Conservation (phyloP, 257 asterid species). For the Thymus mandschuricus region DNA sequence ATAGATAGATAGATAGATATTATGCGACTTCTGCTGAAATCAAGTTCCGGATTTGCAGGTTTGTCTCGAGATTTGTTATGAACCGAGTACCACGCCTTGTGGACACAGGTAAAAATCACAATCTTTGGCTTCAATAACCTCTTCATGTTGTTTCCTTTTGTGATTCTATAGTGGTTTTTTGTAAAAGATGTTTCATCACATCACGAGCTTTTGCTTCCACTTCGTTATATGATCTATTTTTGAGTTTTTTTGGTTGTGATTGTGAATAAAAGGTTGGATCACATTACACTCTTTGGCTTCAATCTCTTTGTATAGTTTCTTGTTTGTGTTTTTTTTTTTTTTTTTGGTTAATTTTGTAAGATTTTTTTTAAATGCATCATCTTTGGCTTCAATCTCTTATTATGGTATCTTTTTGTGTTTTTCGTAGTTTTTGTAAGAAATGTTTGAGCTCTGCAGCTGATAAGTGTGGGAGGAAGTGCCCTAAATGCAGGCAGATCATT, state of each 20-base stretch:
- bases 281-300: not conserved
- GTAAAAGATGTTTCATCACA: no score
- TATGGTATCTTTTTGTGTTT: not conserved
- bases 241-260: no score
- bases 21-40: conserved; percentile 1
- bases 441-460: conserved; percentile 92
- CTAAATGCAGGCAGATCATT: conserved; percentile 93
- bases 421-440: conserved; percentile 74
- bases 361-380: no score
- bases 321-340: no score
- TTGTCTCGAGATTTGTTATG: conserved; percentile 90
- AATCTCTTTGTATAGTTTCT: not conserved
- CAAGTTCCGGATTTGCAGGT: conserved; percentile 54
- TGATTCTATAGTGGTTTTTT: no score
- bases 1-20: not conserved
- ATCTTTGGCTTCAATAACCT: not conserved
- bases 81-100: conserved; percentile 97
- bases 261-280: not conserved
- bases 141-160: not conserved
- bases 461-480: conserved; percentile 93
- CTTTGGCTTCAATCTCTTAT: no score
- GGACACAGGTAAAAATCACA: conserved; percentile 78
- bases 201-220: no score
- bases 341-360: no score
- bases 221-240: no score